A percentile compares a stretch with the other conserved stretches of the same genome.
Conservation (phyloP, 805 yeast genomes). For the Metschnikowia henanensis region DNA sequence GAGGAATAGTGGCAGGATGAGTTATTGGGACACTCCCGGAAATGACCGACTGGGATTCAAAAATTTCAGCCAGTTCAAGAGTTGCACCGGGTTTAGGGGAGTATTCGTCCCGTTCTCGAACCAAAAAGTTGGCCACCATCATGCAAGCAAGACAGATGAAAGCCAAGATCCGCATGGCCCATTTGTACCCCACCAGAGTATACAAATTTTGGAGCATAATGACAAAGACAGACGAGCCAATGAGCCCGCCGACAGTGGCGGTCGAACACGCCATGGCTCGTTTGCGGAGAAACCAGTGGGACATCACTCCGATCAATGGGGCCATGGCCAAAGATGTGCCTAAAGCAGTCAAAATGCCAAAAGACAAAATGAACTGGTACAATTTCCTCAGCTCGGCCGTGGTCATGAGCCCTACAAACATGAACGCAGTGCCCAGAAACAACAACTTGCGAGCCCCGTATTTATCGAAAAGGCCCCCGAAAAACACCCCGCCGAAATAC, state of each 20-base stretch:
- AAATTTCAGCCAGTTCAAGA: neutral
- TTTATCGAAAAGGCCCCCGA: conserved; percentile 48
- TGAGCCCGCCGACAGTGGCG: conserved; percentile 50
- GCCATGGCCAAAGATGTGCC: conserved; percentile 44
- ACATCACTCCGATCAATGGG: conserved; percentile 43
- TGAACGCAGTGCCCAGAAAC: conserved; percentile 35
- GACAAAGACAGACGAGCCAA: conserved; percentile 56
- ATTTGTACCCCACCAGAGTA: conserved; percentile 47
- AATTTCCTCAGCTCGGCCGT: conserved; percentile 44
- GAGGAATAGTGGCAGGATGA: no score
- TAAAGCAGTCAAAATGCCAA: conserved; percentile 43
- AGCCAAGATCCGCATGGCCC: conserved; percentile 53
- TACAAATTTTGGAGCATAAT: conserved; percentile 52
- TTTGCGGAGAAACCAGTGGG: conserved; percentile 45
- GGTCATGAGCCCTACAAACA: conserved; percentile 41
- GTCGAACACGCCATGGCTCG: conserved; percentile 48
- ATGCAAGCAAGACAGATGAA: conserved; percentile 44
- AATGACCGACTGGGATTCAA: neutral
- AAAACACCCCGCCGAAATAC: conserved; percentile 31
- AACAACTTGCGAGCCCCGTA: conserved; percentile 42
- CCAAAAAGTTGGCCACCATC: conserved; percentile 12
- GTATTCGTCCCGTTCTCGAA: conserved; percentile 6
- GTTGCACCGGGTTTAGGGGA: no score
- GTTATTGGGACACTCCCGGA: neutral
- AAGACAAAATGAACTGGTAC: conserved; percentile 53